A percentile compares a stretch with the other conserved stretches of the same genome.
Conservation (phyloP, 1,284 basidiomycete species). For the Microbotryum silenes-acaulis region DNA sequence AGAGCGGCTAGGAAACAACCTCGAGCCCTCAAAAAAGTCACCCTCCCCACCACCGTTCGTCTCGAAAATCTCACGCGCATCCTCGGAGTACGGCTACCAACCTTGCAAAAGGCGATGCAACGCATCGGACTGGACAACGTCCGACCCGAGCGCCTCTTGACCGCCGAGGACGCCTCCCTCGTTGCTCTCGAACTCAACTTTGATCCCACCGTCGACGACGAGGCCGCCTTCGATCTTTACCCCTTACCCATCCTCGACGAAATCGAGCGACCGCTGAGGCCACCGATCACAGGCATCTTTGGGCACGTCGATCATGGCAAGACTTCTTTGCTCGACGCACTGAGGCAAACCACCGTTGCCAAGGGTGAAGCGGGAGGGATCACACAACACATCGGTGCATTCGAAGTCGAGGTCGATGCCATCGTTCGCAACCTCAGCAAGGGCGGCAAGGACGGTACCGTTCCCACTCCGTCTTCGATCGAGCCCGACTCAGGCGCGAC, state of each 20-base stretch:
- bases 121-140: constrained; percentile 29
- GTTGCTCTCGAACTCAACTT: constrained; percentile 77
- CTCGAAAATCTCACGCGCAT: constrained; percentile 28
- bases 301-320: constrained; percentile 99
- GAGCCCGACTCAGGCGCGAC: constrained; percentile 41
- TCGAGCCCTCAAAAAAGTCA: constrained; percentile 24
- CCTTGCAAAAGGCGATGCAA: constrained; percentile 29
- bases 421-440: constrained; percentile 33
- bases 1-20: neutral
- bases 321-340: constrained; percentile 90
- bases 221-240: constrained; percentile 75
- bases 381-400: constrained; percentile 98
- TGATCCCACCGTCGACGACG: constrained; percentile 79
- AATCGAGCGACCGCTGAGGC: constrained; percentile 53
- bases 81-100: constrained; percentile 22
- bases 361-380: constrained; percentile 95
- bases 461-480: neutral
- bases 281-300: constrained; percentile 94
- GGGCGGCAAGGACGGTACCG: neutral
- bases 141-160: constrained; percentile 48
- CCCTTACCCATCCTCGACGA: constrained; percentile 46
- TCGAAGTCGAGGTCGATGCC: constrained; percentile 69
- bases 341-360: constrained; percentile 83
- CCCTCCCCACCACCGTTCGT: constrained; percentile 22
- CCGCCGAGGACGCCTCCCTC: constrained; percentile 76